Conservation (phyloP, 2,329 filamentous ascomycete species). For the Alternaria triticina region DNA sequence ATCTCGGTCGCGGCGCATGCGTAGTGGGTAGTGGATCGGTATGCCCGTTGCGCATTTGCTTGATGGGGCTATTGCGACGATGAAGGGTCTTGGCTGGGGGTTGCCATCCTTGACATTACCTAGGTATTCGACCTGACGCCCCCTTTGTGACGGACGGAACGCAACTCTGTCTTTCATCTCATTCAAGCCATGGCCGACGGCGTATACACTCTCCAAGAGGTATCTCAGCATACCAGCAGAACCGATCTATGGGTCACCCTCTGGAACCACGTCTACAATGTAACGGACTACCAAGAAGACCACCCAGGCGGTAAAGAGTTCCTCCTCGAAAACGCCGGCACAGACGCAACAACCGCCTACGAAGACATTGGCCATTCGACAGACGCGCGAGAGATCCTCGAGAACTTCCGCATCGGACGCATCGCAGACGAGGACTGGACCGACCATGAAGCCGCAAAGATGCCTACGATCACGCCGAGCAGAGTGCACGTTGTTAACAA, state of each 20-base stretch:
- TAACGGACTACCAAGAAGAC: conserved; percentile 64
- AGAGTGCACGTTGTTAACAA: conserved; percentile 17
- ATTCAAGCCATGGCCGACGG: conserved; percentile 14
- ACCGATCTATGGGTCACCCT: conserved; percentile 62
- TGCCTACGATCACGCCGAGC: conserved; percentile 41
- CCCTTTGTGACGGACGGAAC: not conserved
- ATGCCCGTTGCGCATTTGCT: conserved; percentile 4
- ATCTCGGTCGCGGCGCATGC: conserved; percentile 1
- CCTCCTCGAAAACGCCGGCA: conserved; percentile 52
- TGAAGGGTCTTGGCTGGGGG: not conserved
- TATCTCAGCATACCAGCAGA: conserved; percentile 58
- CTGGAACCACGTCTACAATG: conserved; percentile 59
- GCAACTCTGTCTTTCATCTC: not conserved
- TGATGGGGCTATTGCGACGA: not conserved
- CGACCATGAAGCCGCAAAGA: conserved; percentile 37
- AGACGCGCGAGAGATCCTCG: conserved; percentile 53
- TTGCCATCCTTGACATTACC: not conserved
- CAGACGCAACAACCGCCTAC: conserved; percentile 53
- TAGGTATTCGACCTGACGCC: not conserved
- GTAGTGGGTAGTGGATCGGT: conserved; percentile 1
- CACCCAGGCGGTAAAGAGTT: conserved; percentile 59
- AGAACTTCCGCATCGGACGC: conserved; percentile 43
- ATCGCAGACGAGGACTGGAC: conserved; percentile 21
- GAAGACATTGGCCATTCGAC: conserved; percentile 56
- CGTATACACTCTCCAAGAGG: conserved; percentile 29